Evolutionary conservation across 2,329 filamentous ascomycete genomes (phyloP).

Genomic region (Phialocephala subalpina): DNA sequence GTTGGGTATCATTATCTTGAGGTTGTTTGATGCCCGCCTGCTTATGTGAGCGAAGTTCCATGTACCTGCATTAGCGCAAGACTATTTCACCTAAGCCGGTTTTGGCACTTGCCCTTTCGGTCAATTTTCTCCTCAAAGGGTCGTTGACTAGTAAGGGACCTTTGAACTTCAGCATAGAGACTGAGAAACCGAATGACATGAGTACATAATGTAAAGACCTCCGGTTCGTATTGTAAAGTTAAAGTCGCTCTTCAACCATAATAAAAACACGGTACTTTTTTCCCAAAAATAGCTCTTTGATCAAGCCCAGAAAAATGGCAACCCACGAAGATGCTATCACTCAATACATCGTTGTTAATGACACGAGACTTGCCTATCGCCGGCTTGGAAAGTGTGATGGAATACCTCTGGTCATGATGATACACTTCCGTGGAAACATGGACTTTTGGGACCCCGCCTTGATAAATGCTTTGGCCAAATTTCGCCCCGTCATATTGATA

Average conservation of each 20-base stretch:
- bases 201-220: background rate
- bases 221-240: background rate
- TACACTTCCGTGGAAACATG: constrained; percentile 43
- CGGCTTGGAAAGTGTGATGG: constrained; percentile 30
- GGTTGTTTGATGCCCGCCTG: background rate
- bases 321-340: constrained; percentile 38
- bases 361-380: constrained; percentile 38
- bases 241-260: background rate
- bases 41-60: constrained; percentile 2
- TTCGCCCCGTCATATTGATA: constrained; percentile 45
- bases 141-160: background rate
- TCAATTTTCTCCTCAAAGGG: background rate
- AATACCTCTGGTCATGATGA: constrained; percentile 39
- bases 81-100: background rate
- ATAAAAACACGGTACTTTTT: background rate
- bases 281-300: background rate
- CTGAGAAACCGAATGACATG: background rate
- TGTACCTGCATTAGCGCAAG: background rate
- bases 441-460: constrained; percentile 42
- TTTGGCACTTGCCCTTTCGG: constrained; percentile 5
- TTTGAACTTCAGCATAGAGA: background rate
- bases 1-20: background rate
- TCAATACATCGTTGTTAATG: constrained; percentile 33
- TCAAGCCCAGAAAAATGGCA: constrained; percentile 24
- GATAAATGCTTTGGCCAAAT: constrained; percentile 44